Evolutionary conservation across 148 eudicot species (phyloP), one percentile per base, ranked within the genome.

Genomic region (Chenopodium berlandieri): DNA sequence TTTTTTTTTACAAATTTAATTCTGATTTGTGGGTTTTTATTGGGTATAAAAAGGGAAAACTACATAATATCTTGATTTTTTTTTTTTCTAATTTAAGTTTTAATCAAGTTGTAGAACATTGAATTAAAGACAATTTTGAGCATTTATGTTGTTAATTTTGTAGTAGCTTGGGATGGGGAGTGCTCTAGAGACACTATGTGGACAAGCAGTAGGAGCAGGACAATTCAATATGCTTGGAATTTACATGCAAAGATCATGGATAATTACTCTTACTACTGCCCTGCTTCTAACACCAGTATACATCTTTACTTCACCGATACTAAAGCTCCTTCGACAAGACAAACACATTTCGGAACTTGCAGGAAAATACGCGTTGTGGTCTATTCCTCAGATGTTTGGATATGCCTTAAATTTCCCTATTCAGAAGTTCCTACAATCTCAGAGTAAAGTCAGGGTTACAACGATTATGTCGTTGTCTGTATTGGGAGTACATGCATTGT

Each of bases 131-230:
- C 73, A 37, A 72, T 72, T 40, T 14, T 60, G 19, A 13, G 1
- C 44, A 16, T 44, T 63, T 37, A 46, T 77, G 52, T 62, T 65
- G 44, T 34, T 63, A 60, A 37, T 3, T 66, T 19, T 72, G 68
- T 79, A 32, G 58, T 68, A 79, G 82, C 73, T 87, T 37, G 82
- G 84, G 65, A 87, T 89, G 86, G 90, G 90, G 81, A 91, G 93
- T 69, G 91, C 91, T 23, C 86, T 89, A 2, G 90, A 91, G 81
- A 91, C 91, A 30, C 83, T 91, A 2, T 86, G 90, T 72, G 93
- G 93, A 34, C 93, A 91, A 74, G 93, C 93, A 17, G 87, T 83
- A 20, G 93, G 93, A 0, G 90, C 93, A 1, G 91, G 90, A 14
- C 83, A 86, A 20, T 12, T 79, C 12, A 80, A 86, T 71, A 91